Evolutionary conservation across 176 grass and related monocot species (phyloP).

Genomic region (Raddia distichophylla): DNA sequence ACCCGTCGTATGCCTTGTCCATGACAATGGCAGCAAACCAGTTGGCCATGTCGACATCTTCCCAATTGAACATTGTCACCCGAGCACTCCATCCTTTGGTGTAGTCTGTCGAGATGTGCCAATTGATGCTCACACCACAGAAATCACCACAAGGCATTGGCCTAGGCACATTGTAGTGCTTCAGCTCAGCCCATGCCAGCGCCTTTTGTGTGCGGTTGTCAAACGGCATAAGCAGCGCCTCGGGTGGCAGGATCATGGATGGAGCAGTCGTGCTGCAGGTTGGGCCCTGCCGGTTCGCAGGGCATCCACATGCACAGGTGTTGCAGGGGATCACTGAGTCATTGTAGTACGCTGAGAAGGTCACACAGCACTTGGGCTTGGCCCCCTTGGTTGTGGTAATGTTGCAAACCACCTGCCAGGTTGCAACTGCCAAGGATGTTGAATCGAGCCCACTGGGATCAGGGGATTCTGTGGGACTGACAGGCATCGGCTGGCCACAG

Average conservation of each 20-base stretch:
- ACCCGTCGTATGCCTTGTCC: slow-evolving; percentile 79
- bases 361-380: slow-evolving; percentile 91
- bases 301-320: slow-evolving; percentile 85
- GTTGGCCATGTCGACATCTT: slow-evolving; percentile 59
- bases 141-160: slow-evolving; percentile 79
- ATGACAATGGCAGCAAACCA: slow-evolving; percentile 92
- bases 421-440: slow-evolving; percentile 47
- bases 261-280: slow-evolving; percentile 76
- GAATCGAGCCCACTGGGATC: slow-evolving; percentile 74
- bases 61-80: slow-evolving; percentile 96
- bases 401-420: slow-evolving; percentile 87
- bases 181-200: slow-evolving; percentile 71
- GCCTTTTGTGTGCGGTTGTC: slow-evolving; percentile 78
- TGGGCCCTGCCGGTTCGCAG: slow-evolving; percentile 44
- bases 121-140: slow-evolving; percentile 95
- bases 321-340: slow-evolving; percentile 87
- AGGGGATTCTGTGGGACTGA: slow-evolving; percentile 72
- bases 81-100: slow-evolving; percentile 90
- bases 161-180: slow-evolving; percentile 74
- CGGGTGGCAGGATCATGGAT: slow-evolving; percentile 70
- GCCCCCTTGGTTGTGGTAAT: slow-evolving; percentile 52
- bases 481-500: slow-evolving; percentile 60
- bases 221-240: slow-evolving; percentile 83
- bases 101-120: slow-evolving; percentile 78
- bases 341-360: slow-evolving; percentile 92